These are phyloP conservation scores for Lotus japonicus DNA, from an alignment of 306 rosid species.

Conservation along the genomic window DNA sequence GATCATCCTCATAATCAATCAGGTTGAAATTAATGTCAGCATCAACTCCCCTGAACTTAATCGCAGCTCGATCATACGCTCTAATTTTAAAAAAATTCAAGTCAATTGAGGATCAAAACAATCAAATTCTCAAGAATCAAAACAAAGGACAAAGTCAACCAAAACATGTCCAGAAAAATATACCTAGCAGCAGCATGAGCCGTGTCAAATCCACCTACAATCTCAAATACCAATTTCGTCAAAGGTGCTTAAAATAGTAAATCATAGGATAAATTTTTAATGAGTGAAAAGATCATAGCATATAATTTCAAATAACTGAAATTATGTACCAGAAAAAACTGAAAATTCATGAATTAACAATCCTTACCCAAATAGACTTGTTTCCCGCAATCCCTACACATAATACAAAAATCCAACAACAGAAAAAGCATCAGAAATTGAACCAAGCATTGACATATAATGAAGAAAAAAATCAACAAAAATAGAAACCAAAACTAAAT, in stretches of 20 bases:
- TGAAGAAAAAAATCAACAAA: not conserved
- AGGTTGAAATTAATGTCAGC: slow-evolving; percentile 93
- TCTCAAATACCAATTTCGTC: slow-evolving; percentile 20
- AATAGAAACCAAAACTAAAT: not conserved
- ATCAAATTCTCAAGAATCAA: not conserved
- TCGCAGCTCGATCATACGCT: slow-evolving; percentile 98
- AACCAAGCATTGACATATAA: not conserved
- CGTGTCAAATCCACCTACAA: slow-evolving; percentile 95
- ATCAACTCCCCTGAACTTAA: slow-evolving; percentile 91
- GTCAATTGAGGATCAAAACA: not conserved
- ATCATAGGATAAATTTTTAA: not conserved
- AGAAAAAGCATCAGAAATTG: slow-evolving; percentile 22
- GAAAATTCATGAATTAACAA: slow-evolving; percentile 21
- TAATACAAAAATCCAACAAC: not conserved
- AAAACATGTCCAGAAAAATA: not conserved
- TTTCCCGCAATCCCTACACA: slow-evolving; percentile 94
- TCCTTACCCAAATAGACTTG: slow-evolving; percentile 93
- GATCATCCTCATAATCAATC: slow-evolving; percentile 84
- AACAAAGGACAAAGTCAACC: not conserved
- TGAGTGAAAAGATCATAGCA: not conserved
- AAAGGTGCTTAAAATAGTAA: slow-evolving; percentile 36
- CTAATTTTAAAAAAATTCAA: slow-evolving; percentile 32
- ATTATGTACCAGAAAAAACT: not conserved
- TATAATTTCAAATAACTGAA: slow-evolving; percentile 22
- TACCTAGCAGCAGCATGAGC: slow-evolving; percentile 99